These are phyloP conservation scores for Echium plantagineum DNA, from an alignment of 257 asterid species.

Conservation along the genomic window DNA sequence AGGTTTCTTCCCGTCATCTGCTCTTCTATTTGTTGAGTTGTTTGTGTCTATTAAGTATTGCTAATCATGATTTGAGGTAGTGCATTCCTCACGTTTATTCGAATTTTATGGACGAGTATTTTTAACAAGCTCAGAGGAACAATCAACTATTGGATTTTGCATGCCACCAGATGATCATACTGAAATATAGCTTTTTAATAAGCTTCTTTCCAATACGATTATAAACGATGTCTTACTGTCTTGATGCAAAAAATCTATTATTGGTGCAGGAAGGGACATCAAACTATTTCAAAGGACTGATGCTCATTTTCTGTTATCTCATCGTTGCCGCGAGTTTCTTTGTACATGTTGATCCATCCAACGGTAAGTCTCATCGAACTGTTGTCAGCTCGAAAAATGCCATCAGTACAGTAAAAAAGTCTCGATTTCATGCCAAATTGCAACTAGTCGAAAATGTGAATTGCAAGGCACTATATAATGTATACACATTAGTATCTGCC, in stretches of 20 bases:
- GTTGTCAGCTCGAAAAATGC: background rate
- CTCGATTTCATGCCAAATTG: background rate
- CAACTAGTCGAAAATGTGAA: background rate
- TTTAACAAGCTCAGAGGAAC: too few species aligned
- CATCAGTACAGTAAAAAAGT: background rate
- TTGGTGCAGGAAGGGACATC: conserved; percentile 45
- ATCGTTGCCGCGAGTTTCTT: conserved; percentile 52
- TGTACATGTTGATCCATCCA: conserved; percentile 34
- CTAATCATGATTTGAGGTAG: too few species aligned
- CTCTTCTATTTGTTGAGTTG: background rate
- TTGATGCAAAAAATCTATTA: background rate
- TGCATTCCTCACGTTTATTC: too few species aligned
- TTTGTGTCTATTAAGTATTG: too few species aligned
- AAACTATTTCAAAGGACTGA: conserved; percentile 45
- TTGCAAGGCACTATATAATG: too few species aligned
- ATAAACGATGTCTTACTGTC: too few species aligned
- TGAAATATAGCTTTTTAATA: too few species aligned
- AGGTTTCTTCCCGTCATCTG: conserved; percentile 33
- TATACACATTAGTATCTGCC: too few species aligned
- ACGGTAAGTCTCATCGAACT: conserved; percentile 34
- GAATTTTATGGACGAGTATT: too few species aligned
- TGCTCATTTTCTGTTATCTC: conserved; percentile 53
- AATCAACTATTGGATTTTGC: too few species aligned
- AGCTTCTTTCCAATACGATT: too few species aligned
- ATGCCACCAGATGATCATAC: too few species aligned